Percentiles rank a stretch among this genome's conserved stretches.
Conservation (phyloP, 1,284 basidiomycete species). For the Peniophora sp. region DNA sequence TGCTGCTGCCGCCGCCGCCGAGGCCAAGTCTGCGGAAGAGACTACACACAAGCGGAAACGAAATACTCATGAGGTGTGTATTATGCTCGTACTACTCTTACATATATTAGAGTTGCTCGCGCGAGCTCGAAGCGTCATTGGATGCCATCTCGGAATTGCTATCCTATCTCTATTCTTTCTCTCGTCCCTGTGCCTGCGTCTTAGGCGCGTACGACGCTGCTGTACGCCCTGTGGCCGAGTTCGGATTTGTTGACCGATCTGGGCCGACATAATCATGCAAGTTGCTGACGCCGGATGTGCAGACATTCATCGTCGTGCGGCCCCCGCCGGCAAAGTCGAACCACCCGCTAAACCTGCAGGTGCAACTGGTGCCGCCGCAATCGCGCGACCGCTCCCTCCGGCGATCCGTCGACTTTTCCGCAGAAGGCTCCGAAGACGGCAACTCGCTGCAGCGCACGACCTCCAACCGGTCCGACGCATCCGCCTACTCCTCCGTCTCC, state of each 20-base stretch:
- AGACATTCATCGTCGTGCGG: constrained; percentile 84
- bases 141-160: not conserved
- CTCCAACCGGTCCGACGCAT: constrained; percentile 40
- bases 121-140: not conserved
- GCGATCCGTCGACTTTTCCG: constrained; percentile 30
- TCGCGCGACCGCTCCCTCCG: constrained; percentile 33
- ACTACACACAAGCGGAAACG: constrained; percentile 46
- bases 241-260: not conserved
- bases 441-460: constrained; percentile 25
- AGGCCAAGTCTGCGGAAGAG: constrained; percentile 24
- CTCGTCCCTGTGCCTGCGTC: not conserved
- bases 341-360: constrained; percentile 88
- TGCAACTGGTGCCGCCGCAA: constrained; percentile 81
- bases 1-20: no score
- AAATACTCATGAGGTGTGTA: constrained; percentile 48
- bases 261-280: not conserved
- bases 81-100: not conserved
- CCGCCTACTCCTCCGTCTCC: constrained; percentile 31
- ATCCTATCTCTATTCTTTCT: not conserved
- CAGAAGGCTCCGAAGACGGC: constrained; percentile 20
- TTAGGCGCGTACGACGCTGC: not conserved
- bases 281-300: constrained; percentile 3
- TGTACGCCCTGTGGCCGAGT: not conserved
- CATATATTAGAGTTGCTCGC: not conserved
- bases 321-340: constrained; percentile 78